Percentiles rank a stretch among this genome's conserved stretches.
These are phyloP conservation scores for Mucuna pruriens DNA, from an alignment of 306 rosid species.

Conservation along the genomic window DNA sequence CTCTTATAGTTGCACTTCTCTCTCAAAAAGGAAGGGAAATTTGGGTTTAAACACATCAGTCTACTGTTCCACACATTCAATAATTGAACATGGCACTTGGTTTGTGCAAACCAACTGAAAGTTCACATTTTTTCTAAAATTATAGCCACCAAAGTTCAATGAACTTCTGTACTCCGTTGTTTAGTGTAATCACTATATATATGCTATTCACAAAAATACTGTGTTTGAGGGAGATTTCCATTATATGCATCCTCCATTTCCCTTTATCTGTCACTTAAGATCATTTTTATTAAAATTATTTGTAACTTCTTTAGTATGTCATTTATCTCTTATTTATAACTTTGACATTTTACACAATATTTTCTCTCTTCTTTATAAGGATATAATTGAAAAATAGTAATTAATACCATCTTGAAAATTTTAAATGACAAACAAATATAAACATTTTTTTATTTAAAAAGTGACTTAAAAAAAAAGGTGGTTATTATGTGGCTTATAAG, in stretches of 20 bases:
- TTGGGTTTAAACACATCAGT: not conserved
- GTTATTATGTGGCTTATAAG: not conserved
- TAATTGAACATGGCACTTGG: slow-evolving; percentile 20
- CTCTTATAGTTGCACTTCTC: not conserved
- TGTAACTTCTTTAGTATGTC: not conserved
- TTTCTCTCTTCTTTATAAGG: not conserved
- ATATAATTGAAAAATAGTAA: not conserved
- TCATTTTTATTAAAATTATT: not conserved
- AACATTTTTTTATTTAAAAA: not conserved
- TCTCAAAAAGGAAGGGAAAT: not conserved
- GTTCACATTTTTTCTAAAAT: slow-evolving; percentile 11
- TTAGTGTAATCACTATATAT: no score
- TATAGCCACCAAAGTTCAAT: slow-evolving; percentile 12
- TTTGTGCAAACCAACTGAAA: slow-evolving; percentile 27
- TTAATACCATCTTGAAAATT: not conserved
- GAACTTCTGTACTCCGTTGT: slow-evolving; percentile 17
- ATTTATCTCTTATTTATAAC: not conserved
- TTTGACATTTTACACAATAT: not conserved
- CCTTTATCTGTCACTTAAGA: not conserved
- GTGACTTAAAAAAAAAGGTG: not conserved
- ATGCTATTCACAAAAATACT: slow-evolving; percentile 9
- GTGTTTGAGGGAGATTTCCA: not conserved
- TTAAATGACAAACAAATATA: not conserved
- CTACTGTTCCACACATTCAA: slow-evolving; percentile 8
- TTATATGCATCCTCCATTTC: not conserved